Base-by-base conservation (phyloP, 73 alveolate genomes). In the Blepharisma stoltei region DNA sequence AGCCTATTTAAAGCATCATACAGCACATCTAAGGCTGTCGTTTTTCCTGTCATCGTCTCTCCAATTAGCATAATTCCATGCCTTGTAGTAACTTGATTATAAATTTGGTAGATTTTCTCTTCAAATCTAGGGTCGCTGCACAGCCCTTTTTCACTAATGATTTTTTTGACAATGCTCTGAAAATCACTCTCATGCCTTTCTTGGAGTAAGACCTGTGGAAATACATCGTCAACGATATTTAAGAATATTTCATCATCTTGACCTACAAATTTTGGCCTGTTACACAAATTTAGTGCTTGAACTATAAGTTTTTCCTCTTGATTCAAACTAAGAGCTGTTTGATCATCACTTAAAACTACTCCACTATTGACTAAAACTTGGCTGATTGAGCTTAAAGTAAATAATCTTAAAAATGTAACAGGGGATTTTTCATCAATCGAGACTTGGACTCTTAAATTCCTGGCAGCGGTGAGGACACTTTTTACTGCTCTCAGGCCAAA, bases 401-500 rank as follows among this genome's bases (percentile, higher is more conserved):
- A 94, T 91, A 81, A 88, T 96, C 81, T 91, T 89, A 6, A 93
- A 86, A 46, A 37, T 20, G 55, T 14, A 8, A 60, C 21, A 18
- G 73, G 73, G 73, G 21, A n/a, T 60, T 60, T 60, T 25, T n/a
- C 14, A 60, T 60, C 73, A 25, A 80, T 84, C 78, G 7, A 85
- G 86, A 77, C 70, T 70, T 71, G 88, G 78, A 76, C 81, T 81
- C 84, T 78, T 86, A 76, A 80, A 78, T 85, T 81, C 48, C 93
- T 88, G 6, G 95, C 95, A 70, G 93, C 87, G 23, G 88, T 88
- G 54, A 88, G 82, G 54, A 88, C 96, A 54, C 98, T 90, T 70
- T 91, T 93, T 48, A 93, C 84, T 1, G 97, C 89, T 78, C 98
- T 93, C 95, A 93, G 92, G 14, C 98, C 98, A 69, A 87, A 93